Conservation (phyloP, 1,284 basidiomycete genomes). For the Boletus sp. region DNA sequence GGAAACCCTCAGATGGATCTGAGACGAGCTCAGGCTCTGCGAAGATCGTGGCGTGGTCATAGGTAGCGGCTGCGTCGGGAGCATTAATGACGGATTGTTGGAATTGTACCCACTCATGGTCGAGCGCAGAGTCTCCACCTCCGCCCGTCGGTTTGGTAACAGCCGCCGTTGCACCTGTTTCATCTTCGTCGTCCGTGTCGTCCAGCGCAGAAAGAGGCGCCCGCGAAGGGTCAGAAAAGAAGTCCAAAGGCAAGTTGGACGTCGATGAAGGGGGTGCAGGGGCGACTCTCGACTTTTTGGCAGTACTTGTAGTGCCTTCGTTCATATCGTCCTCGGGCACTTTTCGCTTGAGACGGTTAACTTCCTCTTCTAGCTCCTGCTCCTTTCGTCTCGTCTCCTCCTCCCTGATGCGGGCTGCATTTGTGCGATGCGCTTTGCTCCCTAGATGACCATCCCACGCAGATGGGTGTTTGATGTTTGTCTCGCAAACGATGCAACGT, state of each 20-base stretch:
- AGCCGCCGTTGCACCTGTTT: conserved; percentile 18
- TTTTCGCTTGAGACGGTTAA: conserved; percentile 36
- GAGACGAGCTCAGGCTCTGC: conserved; percentile 60
- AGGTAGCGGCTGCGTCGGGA: conserved; percentile 44
- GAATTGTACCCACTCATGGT: conserved; percentile 67
- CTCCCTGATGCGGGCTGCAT: conserved; percentile 52
- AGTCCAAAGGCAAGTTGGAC: conserved; percentile 56
- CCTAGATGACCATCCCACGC: conserved; percentile 86
- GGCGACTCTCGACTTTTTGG: conserved; percentile 36
- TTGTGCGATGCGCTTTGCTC: conserved; percentile 69
- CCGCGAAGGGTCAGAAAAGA: conserved; percentile 74
- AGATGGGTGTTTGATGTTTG: conserved; percentile 63
- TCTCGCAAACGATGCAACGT: conserved; percentile 62
- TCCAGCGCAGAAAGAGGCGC: conserved; percentile 38
- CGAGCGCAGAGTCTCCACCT: conserved; percentile 37
- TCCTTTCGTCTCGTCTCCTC: conserved; percentile 44
- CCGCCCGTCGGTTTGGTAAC: conserved; percentile 10
- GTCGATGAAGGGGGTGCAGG: conserved; percentile 17
- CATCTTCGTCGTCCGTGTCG: conserved; percentile 47
- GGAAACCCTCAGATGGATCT: conserved; percentile 53
- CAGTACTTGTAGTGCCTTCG: neutral
- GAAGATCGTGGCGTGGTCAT: conserved; percentile 63
- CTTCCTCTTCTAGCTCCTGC: conserved; percentile 35
- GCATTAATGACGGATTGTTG: conserved; percentile 54
- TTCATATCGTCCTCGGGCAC: conserved; percentile 32